Conservation (phyloP, 2,329 filamentous ascomycete genomes). For the Colletotrichum liaoningense region DNA sequence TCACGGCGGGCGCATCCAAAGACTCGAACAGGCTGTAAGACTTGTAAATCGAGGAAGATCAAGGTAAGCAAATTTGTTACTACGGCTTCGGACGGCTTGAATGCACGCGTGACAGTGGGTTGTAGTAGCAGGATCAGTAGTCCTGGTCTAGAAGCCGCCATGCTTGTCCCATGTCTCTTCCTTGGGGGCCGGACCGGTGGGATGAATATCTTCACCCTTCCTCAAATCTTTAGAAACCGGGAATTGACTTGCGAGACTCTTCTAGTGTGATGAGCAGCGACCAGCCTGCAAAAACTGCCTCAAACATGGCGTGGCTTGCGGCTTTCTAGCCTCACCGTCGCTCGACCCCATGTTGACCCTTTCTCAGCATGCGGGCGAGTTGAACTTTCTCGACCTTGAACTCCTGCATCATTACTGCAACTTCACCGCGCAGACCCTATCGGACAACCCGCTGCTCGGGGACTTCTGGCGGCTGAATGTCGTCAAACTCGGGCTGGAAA, state of each 20-base stretch:
- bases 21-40: constrained; percentile 51
- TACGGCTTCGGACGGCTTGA: not conserved
- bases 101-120: not conserved
- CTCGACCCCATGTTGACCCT: constrained; percentile 24
- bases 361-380: constrained; percentile 31
- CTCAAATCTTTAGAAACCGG: not conserved
- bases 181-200: not conserved
- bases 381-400: constrained; percentile 59
- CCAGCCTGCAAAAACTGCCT: constrained; percentile 54
- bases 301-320: constrained; percentile 52
- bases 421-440: constrained; percentile 60
- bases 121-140: not conserved
- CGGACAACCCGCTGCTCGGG: constrained; percentile 52
- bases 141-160: not conserved
- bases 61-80: constrained; percentile 44
- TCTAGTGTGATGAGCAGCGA: constrained; percentile 52
- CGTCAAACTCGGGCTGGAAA: constrained; percentile 57
- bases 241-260: constrained; percentile 5
- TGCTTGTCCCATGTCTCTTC: not conserved
- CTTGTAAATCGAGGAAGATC: constrained; percentile 53
- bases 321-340: constrained; percentile 41
- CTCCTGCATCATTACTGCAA: constrained; percentile 65
- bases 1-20: constrained; percentile 40
- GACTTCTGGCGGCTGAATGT: constrained; percentile 60
- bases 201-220: not conserved